Evolutionary conservation across 352 stramenopile species (phyloP).

Genomic region (Globisporangium okanoganense): DNA sequence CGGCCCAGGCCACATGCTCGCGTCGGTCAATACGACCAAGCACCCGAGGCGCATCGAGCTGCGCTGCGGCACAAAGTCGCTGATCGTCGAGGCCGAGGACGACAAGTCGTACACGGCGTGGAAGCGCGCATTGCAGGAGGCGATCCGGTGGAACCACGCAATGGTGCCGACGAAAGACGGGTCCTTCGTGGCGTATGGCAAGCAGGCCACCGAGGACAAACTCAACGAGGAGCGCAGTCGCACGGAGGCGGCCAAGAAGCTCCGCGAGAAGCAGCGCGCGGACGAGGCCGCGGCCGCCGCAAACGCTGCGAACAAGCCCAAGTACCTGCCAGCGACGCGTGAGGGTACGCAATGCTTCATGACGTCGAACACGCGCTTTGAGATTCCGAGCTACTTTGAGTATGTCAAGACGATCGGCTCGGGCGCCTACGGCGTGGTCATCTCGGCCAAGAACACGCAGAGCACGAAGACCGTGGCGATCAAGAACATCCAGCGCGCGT

Average conservation of each 20-base stretch:
- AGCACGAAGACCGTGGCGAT: conserved; percentile 64
- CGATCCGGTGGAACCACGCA: conserved; percentile 84
- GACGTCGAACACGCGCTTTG: conserved; percentile 81
- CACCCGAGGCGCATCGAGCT: conserved; percentile 65
- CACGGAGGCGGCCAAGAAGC: conserved; percentile 65
- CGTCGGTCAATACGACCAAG: conserved; percentile 41
- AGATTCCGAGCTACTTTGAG: conserved; percentile 74
- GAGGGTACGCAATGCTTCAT: conserved; percentile 77
- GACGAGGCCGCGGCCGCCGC: conserved; percentile 57
- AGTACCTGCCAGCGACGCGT: conserved; percentile 71
- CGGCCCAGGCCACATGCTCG: conserved; percentile 56
- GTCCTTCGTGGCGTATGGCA: conserved; percentile 76
- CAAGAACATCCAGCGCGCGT: conserved; percentile 94
- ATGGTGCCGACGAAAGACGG: conserved; percentile 82
- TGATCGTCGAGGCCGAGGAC: conserved; percentile 72
- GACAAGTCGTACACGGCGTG: conserved; percentile 49
- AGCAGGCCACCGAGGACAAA: conserved; percentile 69
- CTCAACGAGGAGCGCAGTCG: conserved; percentile 67
- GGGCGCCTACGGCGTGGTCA: conserved; percentile 90
- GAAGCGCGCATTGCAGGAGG: conserved; percentile 74
- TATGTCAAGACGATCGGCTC: conserved; percentile 88
- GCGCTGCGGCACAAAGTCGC: conserved; percentile 62
- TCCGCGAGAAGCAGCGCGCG: conserved; percentile 68
- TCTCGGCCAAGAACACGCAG: conserved; percentile 57
- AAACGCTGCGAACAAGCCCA: conserved; percentile 76